These are phyloP conservation scores for Termitomyces sp. DNA, from an alignment of 768 basidiomycete genomes.

Conservation along the genomic window DNA sequence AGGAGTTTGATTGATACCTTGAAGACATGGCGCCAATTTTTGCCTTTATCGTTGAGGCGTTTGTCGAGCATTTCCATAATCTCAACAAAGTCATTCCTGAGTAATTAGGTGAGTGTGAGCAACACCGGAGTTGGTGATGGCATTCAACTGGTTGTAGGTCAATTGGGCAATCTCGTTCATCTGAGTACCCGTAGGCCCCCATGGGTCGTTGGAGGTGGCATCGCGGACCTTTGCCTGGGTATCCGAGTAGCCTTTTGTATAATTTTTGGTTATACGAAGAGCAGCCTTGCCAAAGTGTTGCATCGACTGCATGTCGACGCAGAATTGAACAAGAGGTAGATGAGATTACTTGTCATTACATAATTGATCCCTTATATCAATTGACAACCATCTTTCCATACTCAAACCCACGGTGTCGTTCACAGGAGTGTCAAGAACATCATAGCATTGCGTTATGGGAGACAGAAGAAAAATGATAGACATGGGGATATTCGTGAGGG, in stretches of 20 bases:
- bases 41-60: slow-evolving; percentile 96
- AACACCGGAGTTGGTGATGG: background rate
- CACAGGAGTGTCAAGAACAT: background rate
- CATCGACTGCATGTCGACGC: slow-evolving; percentile 28
- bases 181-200: slow-evolving; percentile 96
- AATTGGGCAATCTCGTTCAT: slow-evolving; percentile 99
- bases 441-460: background rate
- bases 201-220: slow-evolving; percentile 96
- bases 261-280: slow-evolving; percentile 88
- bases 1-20: slow-evolving; percentile 49
- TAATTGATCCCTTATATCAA: background rate
- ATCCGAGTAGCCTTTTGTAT: slow-evolving; percentile 95
- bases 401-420: background rate
- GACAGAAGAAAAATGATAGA: background rate
- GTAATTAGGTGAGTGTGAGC: background rate
- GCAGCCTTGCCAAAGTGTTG: slow-evolving; percentile 84
- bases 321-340: background rate
- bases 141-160: slow-evolving; percentile 85
- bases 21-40: slow-evolving; percentile 99
- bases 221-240: slow-evolving; percentile 93
- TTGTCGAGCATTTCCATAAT: slow-evolving; percentile 99
- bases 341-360: background rate
- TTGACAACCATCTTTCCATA: background rate
- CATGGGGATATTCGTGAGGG: slow-evolving; percentile 14
- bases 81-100: slow-evolving; percentile 91